Percentiles rank a stretch among this genome's conserved stretches.
Conservation (phyloP, 2,329 filamentous ascomycete genomes). For the Malbranchea cinnamomea region DNA sequence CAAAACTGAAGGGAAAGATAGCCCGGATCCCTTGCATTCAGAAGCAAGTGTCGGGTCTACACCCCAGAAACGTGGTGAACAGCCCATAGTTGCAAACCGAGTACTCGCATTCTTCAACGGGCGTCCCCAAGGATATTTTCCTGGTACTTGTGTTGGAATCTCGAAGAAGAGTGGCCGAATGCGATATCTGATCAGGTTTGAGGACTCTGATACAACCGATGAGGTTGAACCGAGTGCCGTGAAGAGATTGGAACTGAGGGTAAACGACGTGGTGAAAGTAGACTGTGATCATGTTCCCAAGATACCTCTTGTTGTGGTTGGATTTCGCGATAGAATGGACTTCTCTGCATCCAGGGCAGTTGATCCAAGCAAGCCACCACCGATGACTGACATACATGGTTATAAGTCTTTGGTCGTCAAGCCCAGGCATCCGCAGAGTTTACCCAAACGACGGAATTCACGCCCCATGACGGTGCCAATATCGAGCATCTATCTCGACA, state of each 20-base stretch:
- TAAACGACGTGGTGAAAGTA: conserved; percentile 33
- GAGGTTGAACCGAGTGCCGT: conserved; percentile 26
- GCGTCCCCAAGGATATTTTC: conserved; percentile 41
- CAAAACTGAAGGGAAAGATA: background rate
- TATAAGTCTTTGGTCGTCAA: conserved; percentile 26
- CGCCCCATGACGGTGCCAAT: conserved; percentile 28
- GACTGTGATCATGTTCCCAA: conserved; percentile 29
- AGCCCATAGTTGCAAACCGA: conserved; percentile 31
- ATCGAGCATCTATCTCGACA: conserved; percentile 32
- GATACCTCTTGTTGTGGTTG: conserved; percentile 28
- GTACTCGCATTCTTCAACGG: conserved; percentile 45
- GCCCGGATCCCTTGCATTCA: background rate
- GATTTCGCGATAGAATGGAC: conserved; percentile 23
- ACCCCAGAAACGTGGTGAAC: conserved; percentile 1
- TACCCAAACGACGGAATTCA: conserved; percentile 18
- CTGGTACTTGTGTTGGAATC: conserved; percentile 41
- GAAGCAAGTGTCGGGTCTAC: background rate
- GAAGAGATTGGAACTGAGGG: conserved; percentile 29
- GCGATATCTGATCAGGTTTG: conserved; percentile 33
- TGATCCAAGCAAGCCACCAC: conserved; percentile 6
- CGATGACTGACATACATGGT: conserved; percentile 30
- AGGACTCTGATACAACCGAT: conserved; percentile 25
- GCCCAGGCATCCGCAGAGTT: conserved; percentile 28
- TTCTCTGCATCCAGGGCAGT: conserved; percentile 10
- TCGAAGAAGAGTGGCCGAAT: conserved; percentile 23